Conservation (phyloP, 2,329 filamentous ascomycete genomes). For the Diaporthe destruens region DNA sequence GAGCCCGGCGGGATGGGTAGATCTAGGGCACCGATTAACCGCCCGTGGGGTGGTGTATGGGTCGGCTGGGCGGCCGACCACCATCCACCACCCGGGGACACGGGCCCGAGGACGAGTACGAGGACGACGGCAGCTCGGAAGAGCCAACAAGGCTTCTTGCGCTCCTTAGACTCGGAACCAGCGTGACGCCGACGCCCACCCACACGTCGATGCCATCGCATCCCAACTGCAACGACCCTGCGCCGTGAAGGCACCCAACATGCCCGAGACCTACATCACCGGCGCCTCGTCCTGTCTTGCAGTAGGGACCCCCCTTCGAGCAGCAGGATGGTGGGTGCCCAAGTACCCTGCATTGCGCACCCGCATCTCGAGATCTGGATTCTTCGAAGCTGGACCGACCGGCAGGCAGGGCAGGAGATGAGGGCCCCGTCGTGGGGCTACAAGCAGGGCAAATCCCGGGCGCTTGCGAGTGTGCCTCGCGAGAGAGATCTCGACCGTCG, state of each 20-base stretch:
- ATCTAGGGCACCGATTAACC: constrained; percentile 14
- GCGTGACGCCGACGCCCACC: constrained; percentile 26
- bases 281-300: constrained; percentile 14
- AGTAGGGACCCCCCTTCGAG: background rate
- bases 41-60: constrained; percentile 11
- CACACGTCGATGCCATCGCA: constrained; percentile 14
- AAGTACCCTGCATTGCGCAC: constrained; percentile 14
- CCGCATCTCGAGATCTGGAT: constrained; percentile 37
- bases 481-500: constrained; percentile 3
- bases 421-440: background rate
- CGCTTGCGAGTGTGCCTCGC: constrained; percentile 3
- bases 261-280: background rate
- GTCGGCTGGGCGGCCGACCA: constrained; percentile 1
- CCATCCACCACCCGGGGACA: background rate
- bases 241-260: constrained; percentile 5
- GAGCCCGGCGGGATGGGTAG: constrained; percentile 11
- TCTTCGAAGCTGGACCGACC: background rate
- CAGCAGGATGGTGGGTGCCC: background rate
- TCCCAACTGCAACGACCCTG: constrained; percentile 11
- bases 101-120: background rate
- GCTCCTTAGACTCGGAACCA: background rate
- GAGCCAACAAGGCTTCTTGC: constrained; percentile 9
- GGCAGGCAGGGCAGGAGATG: constrained; percentile 21
- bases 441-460: background rate
- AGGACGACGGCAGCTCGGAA: background rate